These are phyloP conservation scores for Beauveria brongniartii DNA, from an alignment of 2,329 filamentous ascomycete genomes.

Conservation along the genomic window DNA sequence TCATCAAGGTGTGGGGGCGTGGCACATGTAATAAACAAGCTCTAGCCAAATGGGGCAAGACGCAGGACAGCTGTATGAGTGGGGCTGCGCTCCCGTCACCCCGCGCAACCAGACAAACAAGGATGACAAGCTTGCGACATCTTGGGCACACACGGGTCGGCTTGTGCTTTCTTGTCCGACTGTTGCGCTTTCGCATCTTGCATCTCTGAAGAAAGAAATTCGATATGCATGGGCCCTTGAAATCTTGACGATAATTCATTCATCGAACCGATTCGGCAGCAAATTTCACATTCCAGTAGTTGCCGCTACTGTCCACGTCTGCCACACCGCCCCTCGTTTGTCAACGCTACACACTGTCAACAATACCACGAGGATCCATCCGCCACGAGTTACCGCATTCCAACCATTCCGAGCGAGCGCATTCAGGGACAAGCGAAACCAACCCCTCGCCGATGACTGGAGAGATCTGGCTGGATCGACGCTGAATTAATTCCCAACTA, in stretches of 20 bases:
- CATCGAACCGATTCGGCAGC: neutral
- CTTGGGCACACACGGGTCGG: neutral
- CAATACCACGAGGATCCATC: neutral
- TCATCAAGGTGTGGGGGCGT: no score
- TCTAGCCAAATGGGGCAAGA: neutral
- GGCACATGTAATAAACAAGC: neutral
- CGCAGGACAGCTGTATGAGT: neutral
- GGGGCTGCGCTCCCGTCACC: slow-evolving; percentile 10
- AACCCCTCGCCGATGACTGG: neutral
- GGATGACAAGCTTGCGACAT: slow-evolving; percentile 1
- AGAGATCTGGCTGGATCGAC: neutral
- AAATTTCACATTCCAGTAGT: neutral
- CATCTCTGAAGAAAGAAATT: neutral
- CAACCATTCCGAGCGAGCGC: neutral
- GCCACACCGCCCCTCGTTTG: slow-evolving; percentile 4
- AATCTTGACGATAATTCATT: neutral
- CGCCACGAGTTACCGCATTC: slow-evolving; percentile 5
- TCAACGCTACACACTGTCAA: neutral
- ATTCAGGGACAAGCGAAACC: neutral
- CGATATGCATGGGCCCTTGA: neutral
- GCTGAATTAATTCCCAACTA: neutral
- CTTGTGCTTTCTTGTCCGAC: neutral
- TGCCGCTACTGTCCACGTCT: neutral
- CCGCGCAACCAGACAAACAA: slow-evolving; percentile 12
- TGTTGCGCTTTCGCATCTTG: neutral